Evolutionary conservation across 1,284 basidiomycete species (phyloP).

Genomic region (Singerocomus inundabilis): DNA sequence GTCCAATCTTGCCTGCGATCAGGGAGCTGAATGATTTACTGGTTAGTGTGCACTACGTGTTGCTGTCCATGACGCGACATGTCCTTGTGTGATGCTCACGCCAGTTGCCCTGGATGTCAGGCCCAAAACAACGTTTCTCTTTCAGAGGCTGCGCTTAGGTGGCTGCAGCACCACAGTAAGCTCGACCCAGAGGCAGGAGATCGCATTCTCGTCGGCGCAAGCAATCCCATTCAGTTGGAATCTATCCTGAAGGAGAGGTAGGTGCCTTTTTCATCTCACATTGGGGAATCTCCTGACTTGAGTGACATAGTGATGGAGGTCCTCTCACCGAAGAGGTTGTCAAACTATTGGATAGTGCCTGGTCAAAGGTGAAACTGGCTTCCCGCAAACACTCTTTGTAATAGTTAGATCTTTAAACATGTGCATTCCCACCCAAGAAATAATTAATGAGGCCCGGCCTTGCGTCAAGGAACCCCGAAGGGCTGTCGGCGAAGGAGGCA

Average conservation of each 20-base stretch:
- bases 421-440: too few species aligned
- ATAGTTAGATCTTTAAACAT: not conserved
- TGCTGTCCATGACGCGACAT: not conserved
- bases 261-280: not conserved
- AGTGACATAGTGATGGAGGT: slow-evolving; percentile 39
- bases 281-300: not conserved
- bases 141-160: slow-evolving; percentile 29
- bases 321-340: slow-evolving; percentile 49
- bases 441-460: too few species aligned
- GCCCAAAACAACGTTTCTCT: slow-evolving; percentile 14
- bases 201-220: slow-evolving; percentile 36
- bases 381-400: slow-evolving; percentile 6
- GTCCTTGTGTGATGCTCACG: not conserved
- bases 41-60: slow-evolving; percentile 1
- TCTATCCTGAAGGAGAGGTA: slow-evolving; percentile 20
- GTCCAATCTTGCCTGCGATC: slow-evolving; percentile 16
- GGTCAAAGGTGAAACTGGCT: slow-evolving; percentile 12
- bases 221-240: slow-evolving; percentile 33
- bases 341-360: slow-evolving; percentile 42
- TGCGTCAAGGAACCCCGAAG: not conserved
- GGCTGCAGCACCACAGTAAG: slow-evolving; percentile 36
- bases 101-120: slow-evolving; percentile 1
- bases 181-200: slow-evolving; percentile 27
- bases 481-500: not conserved
- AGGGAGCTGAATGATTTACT: slow-evolving; percentile 16